Evolutionary conservation across 2,329 filamentous ascomycete species (phyloP), one percentile per base, ranked within the genome.

Genomic region (Penicillium sp.): DNA sequence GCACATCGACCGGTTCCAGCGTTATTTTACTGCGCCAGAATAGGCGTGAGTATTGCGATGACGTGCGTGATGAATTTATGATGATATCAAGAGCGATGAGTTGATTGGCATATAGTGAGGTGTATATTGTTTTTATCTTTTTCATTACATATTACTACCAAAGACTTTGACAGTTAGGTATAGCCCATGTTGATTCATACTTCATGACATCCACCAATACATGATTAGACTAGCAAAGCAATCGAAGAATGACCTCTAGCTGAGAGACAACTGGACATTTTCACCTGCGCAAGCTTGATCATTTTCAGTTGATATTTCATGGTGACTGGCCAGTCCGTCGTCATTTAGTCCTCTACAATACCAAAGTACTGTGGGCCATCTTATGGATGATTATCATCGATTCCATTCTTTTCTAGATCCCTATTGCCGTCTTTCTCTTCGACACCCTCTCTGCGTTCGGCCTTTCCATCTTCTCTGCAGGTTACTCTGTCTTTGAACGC

Each of bases 401-500:
- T 35, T 63, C 62, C 3, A 45, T 71, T 10, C 26, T 61, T 7
- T 52, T 69, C 33, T 64, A 69, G 28, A 44, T 66, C 15, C 63
- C 68, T 1, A 67, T 56, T 0, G 62, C 57, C 0, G 57, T 69
- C 4, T 40, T 70, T 10, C 55, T 65, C 1, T 67, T 59, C 40
- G 65, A 65, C 9, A 56, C 55, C 12, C 61, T 65, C 17, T 46
- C 13, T 4, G 32, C 10, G 0, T 32, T 43, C 2, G 4, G 18
- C 5, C 18, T 14, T 8, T 22, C 32, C 6, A 32, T 14, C 4
- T 67, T 59, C 46, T 34, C 53, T 4, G 36, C 28, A 0, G 63
- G 55, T 2, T 69, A 67, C 44, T 54, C 60, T 12, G 42, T 65
- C n/a, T 63, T 71, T 57, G 74, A 77, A 44, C 69, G 69, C 39